Conservation (phyloP, 495 filamentous ascomycete genomes). For the Achaetomiella virescens region DNA sequence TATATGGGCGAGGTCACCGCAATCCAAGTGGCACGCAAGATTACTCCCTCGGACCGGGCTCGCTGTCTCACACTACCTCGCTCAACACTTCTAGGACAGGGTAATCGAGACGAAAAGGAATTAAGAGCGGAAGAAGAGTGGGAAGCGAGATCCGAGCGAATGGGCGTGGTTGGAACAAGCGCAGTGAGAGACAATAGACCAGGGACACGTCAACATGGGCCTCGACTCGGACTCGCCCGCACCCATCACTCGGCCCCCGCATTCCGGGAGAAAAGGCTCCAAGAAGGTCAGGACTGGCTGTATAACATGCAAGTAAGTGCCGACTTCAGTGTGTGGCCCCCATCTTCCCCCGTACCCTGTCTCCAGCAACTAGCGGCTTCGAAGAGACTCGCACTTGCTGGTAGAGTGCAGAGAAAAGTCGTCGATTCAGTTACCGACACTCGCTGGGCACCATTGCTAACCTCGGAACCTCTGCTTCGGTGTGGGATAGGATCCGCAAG, state of each 20-base stretch:
- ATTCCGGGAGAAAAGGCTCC: slow-evolving; percentile 30
- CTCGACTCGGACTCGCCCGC: slow-evolving; percentile 24
- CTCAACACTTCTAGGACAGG: not conserved
- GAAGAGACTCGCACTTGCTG: no score
- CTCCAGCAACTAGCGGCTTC: not conserved
- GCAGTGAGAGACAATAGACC: no score
- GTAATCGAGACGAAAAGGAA: not conserved
- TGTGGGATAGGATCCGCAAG: slow-evolving; percentile 29
- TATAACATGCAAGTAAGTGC: slow-evolving; percentile 35
- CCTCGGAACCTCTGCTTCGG: slow-evolving; percentile 8
- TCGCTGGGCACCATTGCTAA: not conserved
- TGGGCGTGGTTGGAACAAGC: no score
- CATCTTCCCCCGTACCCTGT: not conserved
- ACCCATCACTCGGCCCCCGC: slow-evolving; percentile 12
- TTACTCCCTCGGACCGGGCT: not conserved
- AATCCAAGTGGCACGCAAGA: not conserved
- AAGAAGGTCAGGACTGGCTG: slow-evolving; percentile 34
- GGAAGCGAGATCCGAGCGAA: not conserved
- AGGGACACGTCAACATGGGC: slow-evolving; percentile 10
- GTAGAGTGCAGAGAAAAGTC: no score
- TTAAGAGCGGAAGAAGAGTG: not conserved
- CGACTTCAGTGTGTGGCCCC: not conserved
- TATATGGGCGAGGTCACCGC: slow-evolving; percentile 14
- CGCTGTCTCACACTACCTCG: not conserved
- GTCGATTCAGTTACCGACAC: not conserved